Percentiles rank a stretch among this genome's conserved stretches.
Evolutionary conservation across 371 early-diverging fungal species (phyloP).

Genomic region (Conidiobolus incongruus): DNA sequence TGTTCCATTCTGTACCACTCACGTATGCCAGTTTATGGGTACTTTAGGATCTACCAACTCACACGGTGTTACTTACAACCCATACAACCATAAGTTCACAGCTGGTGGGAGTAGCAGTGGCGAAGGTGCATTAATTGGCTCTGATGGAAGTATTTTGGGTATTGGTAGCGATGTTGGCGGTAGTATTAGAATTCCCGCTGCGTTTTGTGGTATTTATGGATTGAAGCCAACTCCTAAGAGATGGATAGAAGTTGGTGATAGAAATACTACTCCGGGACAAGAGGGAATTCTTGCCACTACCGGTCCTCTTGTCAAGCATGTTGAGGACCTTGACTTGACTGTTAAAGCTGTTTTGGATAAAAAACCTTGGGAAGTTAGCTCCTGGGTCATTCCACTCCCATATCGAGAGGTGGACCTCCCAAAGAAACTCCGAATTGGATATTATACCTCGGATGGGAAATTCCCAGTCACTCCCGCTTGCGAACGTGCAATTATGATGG

Average conservation of each 20-base stretch:
- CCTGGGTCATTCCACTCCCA: not conserved
- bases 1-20: constrained; percentile 5
- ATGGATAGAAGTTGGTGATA: not conserved
- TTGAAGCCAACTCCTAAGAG: constrained; percentile 3
- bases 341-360: not conserved
- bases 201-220: constrained; percentile 4
- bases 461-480: constrained; percentile 1
- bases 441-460: not conserved
- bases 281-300: not conserved
- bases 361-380: not conserved
- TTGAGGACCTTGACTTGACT: not conserved
- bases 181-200: constrained; percentile 4
- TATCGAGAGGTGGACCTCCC: not conserved
- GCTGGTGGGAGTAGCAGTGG: constrained; percentile 6
- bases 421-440: constrained; percentile 2
- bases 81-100: not conserved
- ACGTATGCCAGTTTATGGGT: constrained; percentile 1
- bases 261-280: not conserved
- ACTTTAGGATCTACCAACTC: constrained; percentile 1
- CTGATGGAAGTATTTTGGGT: constrained; percentile 2
- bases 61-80: constrained; percentile 4
- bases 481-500: not conserved
- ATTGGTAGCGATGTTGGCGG: constrained; percentile 7
- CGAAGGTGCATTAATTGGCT: constrained; percentile 5
- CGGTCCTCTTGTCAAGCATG: constrained; percentile 1